Conservation (phyloP, 495 filamentous ascomycete species). For the Penicillium verhagenii region DNA sequence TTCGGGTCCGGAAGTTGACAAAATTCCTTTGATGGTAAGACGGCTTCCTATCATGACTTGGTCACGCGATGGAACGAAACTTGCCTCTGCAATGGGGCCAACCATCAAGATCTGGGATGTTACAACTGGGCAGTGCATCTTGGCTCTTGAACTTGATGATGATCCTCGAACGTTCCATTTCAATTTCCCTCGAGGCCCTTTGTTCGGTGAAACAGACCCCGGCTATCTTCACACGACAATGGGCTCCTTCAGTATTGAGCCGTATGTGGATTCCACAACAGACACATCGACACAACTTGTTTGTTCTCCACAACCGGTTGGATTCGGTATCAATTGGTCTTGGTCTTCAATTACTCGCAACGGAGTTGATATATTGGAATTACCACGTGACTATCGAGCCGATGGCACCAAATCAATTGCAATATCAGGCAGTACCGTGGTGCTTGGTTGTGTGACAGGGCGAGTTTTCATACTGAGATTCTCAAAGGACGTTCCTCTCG, state of each 20-base stretch:
- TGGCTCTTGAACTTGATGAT: background rate
- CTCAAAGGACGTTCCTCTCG: background rate
- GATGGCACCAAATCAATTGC: no score
- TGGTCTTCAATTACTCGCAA: background rate
- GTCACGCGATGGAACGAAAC: background rate
- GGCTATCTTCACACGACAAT: background rate
- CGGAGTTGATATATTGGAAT: background rate
- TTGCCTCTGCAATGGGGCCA: background rate
- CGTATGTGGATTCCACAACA: background rate
- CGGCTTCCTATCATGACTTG: background rate
- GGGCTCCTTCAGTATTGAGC: background rate
- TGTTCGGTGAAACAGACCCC: background rate
- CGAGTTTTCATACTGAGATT: slow-evolving; percentile 1
- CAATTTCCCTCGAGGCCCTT: background rate
- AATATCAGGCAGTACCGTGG: background rate
- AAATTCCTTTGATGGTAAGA: background rate
- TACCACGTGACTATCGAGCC: background rate
- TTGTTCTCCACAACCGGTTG: background rate
- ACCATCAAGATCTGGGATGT: background rate
- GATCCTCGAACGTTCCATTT: background rate
- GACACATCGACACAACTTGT: background rate
- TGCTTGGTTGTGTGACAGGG: background rate
- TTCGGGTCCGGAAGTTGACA: background rate
- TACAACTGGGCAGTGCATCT: background rate
- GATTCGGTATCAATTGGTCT: background rate